Evolutionary conservation across 805 yeast species (phyloP).

Genomic region (Ogataea neopini): DNA sequence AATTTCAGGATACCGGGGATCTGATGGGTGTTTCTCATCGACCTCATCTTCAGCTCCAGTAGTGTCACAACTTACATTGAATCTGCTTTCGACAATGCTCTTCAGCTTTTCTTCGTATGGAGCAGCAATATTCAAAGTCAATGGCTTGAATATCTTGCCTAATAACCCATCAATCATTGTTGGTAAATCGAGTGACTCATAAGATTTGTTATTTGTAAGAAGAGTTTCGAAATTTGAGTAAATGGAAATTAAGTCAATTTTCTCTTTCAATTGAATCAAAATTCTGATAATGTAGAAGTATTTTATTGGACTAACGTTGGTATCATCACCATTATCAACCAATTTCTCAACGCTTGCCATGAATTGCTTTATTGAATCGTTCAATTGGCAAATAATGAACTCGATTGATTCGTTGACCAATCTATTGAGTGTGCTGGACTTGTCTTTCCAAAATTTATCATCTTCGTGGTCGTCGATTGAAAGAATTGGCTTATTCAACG

Average conservation of each 20-base stretch:
- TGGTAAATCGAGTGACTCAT: conserved; percentile 17
- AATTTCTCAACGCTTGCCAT: conserved; percentile 14
- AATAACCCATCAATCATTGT: conserved; percentile 18
- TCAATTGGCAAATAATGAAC: conserved; percentile 15
- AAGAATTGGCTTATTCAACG: conserved; percentile 32
- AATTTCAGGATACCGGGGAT: conserved; percentile 21
- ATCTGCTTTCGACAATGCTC: conserved; percentile 16
- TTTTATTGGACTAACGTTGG: conserved; percentile 15
- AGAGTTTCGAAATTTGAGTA: conserved; percentile 14
- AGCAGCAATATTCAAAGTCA: conserved; percentile 11
- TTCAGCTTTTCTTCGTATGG: conserved; percentile 14
- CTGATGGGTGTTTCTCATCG: neutral
- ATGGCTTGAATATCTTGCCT: conserved; percentile 13
- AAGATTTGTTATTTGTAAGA: conserved; percentile 3
- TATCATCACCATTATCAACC: neutral
- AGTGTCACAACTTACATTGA: neutral
- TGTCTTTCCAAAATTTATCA: conserved; percentile 32
- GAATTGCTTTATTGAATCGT: conserved; percentile 20
- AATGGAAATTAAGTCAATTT: conserved; percentile 22
- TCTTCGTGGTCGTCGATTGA: conserved; percentile 40
- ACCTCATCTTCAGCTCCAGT: neutral
- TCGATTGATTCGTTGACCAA: conserved; percentile 22
- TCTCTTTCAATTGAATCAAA: conserved; percentile 26
- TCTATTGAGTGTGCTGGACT: conserved; percentile 13
- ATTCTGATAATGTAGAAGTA: conserved; percentile 30